Conservation (phyloP, 805 yeast genomes). For the Danielia reshetovae region DNA sequence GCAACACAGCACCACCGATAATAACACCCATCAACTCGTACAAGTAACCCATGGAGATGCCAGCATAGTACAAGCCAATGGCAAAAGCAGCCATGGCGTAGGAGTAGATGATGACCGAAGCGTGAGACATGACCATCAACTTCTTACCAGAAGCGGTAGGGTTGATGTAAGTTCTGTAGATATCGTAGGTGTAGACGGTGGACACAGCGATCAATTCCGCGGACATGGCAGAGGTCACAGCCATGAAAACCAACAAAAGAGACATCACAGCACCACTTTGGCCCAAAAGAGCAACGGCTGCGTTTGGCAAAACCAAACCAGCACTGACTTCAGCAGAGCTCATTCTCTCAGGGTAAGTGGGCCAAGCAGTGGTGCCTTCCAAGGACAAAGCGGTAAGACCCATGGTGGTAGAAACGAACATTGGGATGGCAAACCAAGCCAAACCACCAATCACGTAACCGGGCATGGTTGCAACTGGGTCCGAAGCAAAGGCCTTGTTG, state of each 20-base stretch:
- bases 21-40: conserved; percentile 88
- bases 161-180: conserved; percentile 75
- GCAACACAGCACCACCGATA: conserved; percentile 81
- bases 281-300: conserved; percentile 83
- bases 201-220: conserved; percentile 89
- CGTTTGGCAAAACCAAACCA: conserved; percentile 75
- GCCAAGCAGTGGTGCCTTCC: conserved; percentile 68
- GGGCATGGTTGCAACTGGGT: conserved; percentile 79
- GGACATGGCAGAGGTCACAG: conserved; percentile 88
- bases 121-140: conserved; percentile 66
- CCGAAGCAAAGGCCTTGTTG: conserved; percentile 83
- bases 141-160: conserved; percentile 74
- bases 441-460: conserved; percentile 87
- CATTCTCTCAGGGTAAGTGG: conserved; percentile 70
- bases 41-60: conserved; percentile 80
- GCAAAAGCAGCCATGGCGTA: conserved; percentile 77
- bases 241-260: conserved; percentile 78
- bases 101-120: conserved; percentile 54
- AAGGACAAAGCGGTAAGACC: conserved; percentile 80
- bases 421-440: conserved; percentile 90
- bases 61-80: conserved; percentile 76
- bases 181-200: conserved; percentile 79
- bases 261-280: conserved; percentile 86
- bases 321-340: conserved; percentile 67
- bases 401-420: conserved; percentile 76